phyloP scores from a whole-genome alignment of 2,329 filamentous ascomycete species.

The Cladosporium colombiae region DNA sequence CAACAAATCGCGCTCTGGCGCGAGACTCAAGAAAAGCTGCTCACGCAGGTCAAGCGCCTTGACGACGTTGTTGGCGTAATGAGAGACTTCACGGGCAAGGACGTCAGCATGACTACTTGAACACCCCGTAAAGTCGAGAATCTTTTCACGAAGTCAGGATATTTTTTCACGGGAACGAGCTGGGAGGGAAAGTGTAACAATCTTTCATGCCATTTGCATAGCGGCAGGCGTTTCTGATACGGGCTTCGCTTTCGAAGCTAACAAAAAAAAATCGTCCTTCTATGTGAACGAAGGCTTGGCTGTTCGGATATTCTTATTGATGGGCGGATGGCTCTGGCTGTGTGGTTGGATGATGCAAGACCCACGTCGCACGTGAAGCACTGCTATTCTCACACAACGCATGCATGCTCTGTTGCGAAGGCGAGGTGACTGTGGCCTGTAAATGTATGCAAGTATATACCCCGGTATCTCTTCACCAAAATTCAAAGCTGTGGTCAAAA shows the following conservation, averaged over 20 bases:
- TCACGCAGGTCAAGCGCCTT: constrained; percentile 75
- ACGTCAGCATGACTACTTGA: constrained; percentile 23
- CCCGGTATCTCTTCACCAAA: neutral
- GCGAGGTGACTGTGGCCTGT: neutral
- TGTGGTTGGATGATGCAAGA: neutral
- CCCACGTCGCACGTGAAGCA: neutral
- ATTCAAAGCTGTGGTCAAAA: neutral
- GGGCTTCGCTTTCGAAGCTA: neutral
- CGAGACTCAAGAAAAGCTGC: constrained; percentile 66
- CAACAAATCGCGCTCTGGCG: constrained; percentile 65
- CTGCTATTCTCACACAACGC: neutral
- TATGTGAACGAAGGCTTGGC: neutral
- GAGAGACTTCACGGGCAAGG: constrained; percentile 58
- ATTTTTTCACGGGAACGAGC: constrained; percentile 14
- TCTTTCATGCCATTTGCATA: constrained; percentile 11
- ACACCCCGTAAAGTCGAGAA: too few species aligned
- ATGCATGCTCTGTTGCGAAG: neutral
- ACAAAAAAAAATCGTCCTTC: neutral
- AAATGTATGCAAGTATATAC: constrained; percentile 13
- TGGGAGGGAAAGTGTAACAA: neutral
- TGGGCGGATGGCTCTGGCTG: neutral
- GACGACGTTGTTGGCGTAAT: constrained; percentile 84
- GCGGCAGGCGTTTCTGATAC: constrained; percentile 11
- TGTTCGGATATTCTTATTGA: neutral
- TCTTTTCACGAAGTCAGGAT: constrained; percentile 14